Evolutionary conservation across 1,284 basidiomycete genomes (phyloP).

Genomic region (Leccinum pseudoinsigne): DNA sequence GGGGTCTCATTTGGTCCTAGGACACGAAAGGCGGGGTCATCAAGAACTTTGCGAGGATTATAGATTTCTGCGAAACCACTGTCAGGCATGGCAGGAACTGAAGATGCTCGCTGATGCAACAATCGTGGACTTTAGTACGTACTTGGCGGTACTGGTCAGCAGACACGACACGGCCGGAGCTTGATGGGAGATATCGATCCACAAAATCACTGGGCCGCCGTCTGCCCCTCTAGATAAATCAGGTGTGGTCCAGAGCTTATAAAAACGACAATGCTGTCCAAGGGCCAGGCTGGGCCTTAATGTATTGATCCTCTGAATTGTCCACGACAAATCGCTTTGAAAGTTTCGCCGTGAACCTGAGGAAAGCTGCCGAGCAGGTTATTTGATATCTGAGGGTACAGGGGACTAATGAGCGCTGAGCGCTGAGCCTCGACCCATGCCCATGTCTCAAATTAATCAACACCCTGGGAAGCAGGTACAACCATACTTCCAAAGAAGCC

Average conservation of each 20-base stretch:
- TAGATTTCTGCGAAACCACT: slow-evolving; percentile 43
- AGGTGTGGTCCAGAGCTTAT: background rate
- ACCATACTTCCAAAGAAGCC: background rate
- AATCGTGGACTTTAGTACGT: slow-evolving; percentile 3
- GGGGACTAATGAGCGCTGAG: background rate
- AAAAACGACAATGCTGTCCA: background rate
- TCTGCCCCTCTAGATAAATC: background rate
- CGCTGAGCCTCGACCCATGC: background rate
- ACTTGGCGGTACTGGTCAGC: slow-evolving; percentile 11
- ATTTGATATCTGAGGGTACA: background rate
- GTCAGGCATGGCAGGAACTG: slow-evolving; percentile 21
- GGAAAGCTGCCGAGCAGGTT: background rate
- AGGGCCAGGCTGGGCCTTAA: background rate
- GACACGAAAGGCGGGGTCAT: slow-evolving; percentile 52
- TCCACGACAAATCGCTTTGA: background rate
- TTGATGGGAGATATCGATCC: background rate
- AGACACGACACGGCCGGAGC: slow-evolving; percentile 3
- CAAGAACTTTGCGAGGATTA: slow-evolving; percentile 50
- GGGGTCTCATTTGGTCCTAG: slow-evolving; percentile 48
- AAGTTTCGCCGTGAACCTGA: background rate
- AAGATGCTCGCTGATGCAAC: background rate
- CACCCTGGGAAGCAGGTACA: background rate
- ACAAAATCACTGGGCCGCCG: background rate
- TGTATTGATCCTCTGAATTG: too few relatives aligned
- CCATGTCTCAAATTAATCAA: background rate